Percentiles rank a stretch among this genome's conserved stretches.
Evolutionary conservation across 2,329 filamentous ascomycete species (phyloP).

Genomic region (Beauveria scarabaeidicola): DNA sequence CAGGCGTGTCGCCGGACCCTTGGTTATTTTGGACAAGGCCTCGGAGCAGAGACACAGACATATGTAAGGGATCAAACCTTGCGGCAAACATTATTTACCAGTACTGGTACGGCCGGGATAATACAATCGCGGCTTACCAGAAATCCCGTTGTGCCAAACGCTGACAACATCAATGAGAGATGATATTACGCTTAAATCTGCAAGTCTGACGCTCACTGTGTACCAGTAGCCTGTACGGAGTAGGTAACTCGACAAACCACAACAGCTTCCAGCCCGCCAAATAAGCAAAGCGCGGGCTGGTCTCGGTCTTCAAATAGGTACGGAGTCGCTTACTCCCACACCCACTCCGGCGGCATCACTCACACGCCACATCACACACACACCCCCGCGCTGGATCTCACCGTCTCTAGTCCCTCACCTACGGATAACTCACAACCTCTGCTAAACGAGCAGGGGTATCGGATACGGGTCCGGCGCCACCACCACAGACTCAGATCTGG

Average conservation of each 20-base stretch:
- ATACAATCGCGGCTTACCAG: neutral
- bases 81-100: too few species aligned
- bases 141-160: neutral
- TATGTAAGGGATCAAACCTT: too few species aligned
- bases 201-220: neutral
- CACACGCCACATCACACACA: constrained; percentile 5
- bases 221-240: too few species aligned
- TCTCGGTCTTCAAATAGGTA: constrained; percentile 1
- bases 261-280: neutral
- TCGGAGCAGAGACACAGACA: neutral
- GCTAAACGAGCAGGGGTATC: constrained; percentile 9
- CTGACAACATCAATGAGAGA: neutral
- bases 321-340: constrained; percentile 6
- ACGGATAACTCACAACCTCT: neutral
- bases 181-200: neutral
- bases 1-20: constrained; percentile 2
- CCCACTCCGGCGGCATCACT: constrained; percentile 2
- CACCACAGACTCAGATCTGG: constrained; percentile 8
- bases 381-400: constrained; percentile 6
- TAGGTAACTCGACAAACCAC: neutral
- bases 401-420: constrained; percentile 4
- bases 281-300: neutral
- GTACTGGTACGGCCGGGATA: neutral
- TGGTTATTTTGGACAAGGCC: neutral
- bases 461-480: constrained; percentile 12